phyloP scores from a whole-genome alignment of 73 alveolate genomes.

The Tetrahymena thermophila region DNA sequence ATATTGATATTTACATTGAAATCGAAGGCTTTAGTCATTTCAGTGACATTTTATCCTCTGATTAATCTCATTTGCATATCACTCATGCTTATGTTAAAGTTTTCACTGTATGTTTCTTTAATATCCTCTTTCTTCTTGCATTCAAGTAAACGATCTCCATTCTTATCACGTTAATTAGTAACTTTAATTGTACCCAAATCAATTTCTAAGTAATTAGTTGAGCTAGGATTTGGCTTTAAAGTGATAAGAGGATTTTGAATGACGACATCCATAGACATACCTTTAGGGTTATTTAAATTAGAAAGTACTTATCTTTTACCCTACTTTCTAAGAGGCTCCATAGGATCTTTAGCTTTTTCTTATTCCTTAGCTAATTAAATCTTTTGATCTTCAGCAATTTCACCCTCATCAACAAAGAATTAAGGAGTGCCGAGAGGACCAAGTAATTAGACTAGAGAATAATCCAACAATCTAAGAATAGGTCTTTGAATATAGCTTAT shows the following conservation, averaged over 20 bases:
- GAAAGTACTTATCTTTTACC: neutral
- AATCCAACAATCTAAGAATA: neutral
- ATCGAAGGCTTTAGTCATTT: slow-evolving; percentile 34
- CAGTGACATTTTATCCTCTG: neutral
- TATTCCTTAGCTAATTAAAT: neutral
- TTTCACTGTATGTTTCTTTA: slow-evolving; percentile 12
- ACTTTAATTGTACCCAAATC: slow-evolving; percentile 35
- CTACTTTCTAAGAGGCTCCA: neutral
- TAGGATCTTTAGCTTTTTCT: neutral
- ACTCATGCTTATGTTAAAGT: slow-evolving; percentile 7
- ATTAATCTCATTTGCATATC: slow-evolving; percentile 12
- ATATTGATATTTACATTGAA: slow-evolving; percentile 25
- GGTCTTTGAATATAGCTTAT: neutral
- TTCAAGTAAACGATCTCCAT: neutral
- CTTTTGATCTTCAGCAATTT: neutral
- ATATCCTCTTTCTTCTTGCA: neutral
- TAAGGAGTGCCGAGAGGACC: neutral
- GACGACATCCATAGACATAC: slow-evolving; percentile 10
- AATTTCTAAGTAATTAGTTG: neutral
- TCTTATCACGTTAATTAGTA: slow-evolving; percentile 1
- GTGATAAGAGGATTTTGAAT: slow-evolving; percentile 33
- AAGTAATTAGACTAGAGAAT: neutral
- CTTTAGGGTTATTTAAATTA: slow-evolving; percentile 27
- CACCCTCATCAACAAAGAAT: neutral
- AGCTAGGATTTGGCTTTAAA: slow-evolving; percentile 10